These are phyloP conservation scores for Mycena crocata DNA, from an alignment of 768 basidiomycete species.

Conservation along the genomic window DNA sequence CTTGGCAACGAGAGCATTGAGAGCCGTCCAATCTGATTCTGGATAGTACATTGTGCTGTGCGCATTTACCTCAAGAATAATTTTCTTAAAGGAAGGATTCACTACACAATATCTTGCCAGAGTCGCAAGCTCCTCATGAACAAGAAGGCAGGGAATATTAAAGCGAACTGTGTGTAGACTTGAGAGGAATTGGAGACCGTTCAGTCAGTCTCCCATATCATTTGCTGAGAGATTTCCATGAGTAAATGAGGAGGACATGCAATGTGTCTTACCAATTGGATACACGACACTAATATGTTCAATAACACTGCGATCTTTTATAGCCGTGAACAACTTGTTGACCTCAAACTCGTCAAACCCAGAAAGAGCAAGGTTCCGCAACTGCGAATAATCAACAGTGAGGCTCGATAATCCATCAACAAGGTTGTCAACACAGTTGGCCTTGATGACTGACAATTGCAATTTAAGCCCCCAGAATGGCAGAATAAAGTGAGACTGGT, in stretches of 20 bases:
- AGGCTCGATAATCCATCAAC: background rate
- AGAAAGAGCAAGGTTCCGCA: background rate
- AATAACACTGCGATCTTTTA: background rate
- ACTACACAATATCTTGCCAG: background rate
- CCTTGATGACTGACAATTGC: background rate
- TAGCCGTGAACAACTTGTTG: background rate
- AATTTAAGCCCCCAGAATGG: background rate
- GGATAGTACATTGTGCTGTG: background rate
- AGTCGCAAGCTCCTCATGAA: background rate
- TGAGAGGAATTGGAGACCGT: background rate
- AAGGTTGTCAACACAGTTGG: background rate
- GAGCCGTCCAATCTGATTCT: background rate
- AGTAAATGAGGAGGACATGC: no score
- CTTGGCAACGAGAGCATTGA: background rate
- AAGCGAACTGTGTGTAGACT: background rate
- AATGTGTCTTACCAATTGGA: background rate
- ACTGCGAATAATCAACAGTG: background rate
- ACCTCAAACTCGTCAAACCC: background rate
- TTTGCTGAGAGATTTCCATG: background rate
- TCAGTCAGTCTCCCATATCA: no score
- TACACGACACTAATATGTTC: background rate
- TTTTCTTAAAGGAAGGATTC: background rate
- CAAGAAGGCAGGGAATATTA: no score
- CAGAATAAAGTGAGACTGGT: background rate
- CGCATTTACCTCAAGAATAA: background rate